Percentiles rank a stretch among this genome's conserved stretches.
Conservation (phyloP, 768 basidiomycete species). For the Boletus vermiculosoides region DNA sequence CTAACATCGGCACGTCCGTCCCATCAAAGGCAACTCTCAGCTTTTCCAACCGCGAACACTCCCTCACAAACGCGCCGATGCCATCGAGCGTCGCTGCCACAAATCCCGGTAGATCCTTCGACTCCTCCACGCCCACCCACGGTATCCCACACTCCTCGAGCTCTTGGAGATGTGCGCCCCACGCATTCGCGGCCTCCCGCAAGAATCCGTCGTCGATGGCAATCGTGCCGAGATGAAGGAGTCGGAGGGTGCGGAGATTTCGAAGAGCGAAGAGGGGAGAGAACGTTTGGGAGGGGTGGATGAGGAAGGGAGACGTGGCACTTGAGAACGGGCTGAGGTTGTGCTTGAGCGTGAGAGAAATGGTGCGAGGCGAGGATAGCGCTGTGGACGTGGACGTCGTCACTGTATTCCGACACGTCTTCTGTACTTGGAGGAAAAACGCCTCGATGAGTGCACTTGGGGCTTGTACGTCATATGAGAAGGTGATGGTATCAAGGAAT, state of each 20-base stretch:
- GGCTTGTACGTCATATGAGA: slow-evolving; percentile 31
- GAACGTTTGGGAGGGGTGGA: slow-evolving; percentile 25
- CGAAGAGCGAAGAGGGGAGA: slow-evolving; percentile 24
- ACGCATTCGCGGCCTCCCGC: slow-evolving; percentile 25
- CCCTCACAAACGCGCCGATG: slow-evolving; percentile 19
- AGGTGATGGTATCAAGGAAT: slow-evolving; percentile 20
- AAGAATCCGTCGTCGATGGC: slow-evolving; percentile 30
- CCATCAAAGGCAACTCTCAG: slow-evolving; percentile 28
- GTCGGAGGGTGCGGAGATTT: slow-evolving; percentile 19
- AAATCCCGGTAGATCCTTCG: slow-evolving; percentile 6
- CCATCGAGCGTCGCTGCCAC: slow-evolving; percentile 23
- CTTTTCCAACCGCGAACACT: slow-evolving; percentile 18
- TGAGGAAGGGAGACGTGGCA: slow-evolving; percentile 20
- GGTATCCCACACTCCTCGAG: slow-evolving; percentile 28
- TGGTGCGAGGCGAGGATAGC: not conserved
- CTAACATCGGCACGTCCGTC: not conserved
- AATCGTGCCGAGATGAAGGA: slow-evolving; percentile 28
- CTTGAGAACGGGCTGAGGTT: slow-evolving; percentile 23
- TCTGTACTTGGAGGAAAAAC: slow-evolving; percentile 25
- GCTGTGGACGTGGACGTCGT: not conserved
- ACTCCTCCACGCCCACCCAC: slow-evolving; percentile 24
- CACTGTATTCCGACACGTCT: slow-evolving; percentile 11
- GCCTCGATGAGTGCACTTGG: slow-evolving; percentile 16
- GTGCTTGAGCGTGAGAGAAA: slow-evolving; percentile 31
- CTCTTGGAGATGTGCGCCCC: slow-evolving; percentile 27